These are phyloP conservation scores for Paratrypanosoma confusum DNA, from an alignment of 208 protist genomes.

Conservation along the genomic window DNA sequence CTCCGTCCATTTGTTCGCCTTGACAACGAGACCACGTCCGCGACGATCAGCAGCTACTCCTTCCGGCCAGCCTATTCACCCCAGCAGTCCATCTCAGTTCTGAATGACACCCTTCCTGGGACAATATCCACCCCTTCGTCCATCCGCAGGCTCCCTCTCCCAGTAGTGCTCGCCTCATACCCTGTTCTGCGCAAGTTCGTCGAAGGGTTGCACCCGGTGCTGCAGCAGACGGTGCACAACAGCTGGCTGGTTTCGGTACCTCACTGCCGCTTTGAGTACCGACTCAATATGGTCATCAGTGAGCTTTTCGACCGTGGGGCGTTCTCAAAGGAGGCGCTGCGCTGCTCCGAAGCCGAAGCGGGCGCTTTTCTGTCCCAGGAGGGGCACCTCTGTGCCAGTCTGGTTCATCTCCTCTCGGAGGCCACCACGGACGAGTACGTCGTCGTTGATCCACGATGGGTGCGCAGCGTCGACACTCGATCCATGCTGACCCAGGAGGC, in stretches of 20 bases:
- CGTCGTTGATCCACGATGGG: slow-evolving; percentile 3
- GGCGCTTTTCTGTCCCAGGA: slow-evolving; percentile 17
- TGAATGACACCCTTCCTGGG: slow-evolving; percentile 24
- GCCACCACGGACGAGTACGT: slow-evolving; percentile 6
- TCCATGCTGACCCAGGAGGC: slow-evolving; percentile 3
- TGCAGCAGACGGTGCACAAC: slow-evolving; percentile 30
- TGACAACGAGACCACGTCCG: slow-evolving; percentile 66
- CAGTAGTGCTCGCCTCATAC: slow-evolving; percentile 44
- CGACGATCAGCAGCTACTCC: slow-evolving; percentile 53
- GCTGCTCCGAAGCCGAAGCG: slow-evolving; percentile 14
- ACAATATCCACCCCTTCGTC: slow-evolving; percentile 38
- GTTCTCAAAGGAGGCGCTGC: slow-evolving; percentile 26
- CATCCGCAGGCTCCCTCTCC: slow-evolving; percentile 53
- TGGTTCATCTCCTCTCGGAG: slow-evolving; percentile 7
- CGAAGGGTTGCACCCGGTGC: slow-evolving; percentile 24
- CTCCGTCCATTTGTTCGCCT: slow-evolving; percentile 82
- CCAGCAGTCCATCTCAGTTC: slow-evolving; percentile 14
- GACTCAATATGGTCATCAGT: slow-evolving; percentile 39
- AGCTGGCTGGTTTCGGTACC: slow-evolving; percentile 41
- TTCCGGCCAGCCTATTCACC: slow-evolving; percentile 31
- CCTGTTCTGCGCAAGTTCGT: slow-evolving; percentile 36
- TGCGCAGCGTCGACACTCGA: neutral
- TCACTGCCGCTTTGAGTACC: slow-evolving; percentile 51
- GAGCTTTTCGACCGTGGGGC: slow-evolving; percentile 42
- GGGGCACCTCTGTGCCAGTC: too few relatives aligned